Evolutionary conservation across 1,284 basidiomycete genomes (phyloP), one percentile per base, ranked within the genome.

Genomic region (Peniophora sp.): DNA sequence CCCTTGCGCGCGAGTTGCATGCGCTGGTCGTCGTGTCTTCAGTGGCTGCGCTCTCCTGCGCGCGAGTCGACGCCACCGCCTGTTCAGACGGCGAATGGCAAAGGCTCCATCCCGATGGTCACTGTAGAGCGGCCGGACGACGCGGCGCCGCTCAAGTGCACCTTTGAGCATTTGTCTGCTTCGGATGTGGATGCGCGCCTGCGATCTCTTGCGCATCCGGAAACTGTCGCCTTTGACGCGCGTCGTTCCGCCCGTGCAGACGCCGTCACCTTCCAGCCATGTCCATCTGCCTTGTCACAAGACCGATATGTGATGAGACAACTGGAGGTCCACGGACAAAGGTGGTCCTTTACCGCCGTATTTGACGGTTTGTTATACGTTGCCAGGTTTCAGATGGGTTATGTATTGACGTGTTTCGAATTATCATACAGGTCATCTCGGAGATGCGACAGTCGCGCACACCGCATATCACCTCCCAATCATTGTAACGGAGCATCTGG

Each of bases 391-490:
- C 52, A 45, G 35, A 17, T 52, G 46, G 49, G 50, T 35, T 49
- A 36, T 48, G 47, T 48, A 41, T 41, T 54, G 46, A 51, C 54
- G 47, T n/a, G 19, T 45, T 45, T 14, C 20, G 19, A 25, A 14
- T n/a, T n/a, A 23, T 16, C n/a, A 20, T 16, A 41, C 38, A 84
- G 82, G 83, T 39, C 82, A 86, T 63, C 72, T 83, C 34, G 83
- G 83, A 36, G 80, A 83, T 59, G 75, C 76, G 50, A 85, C 83
- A 0, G 85, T 83, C 10, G 77, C 79, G 56, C 81, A 85, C 56
- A 80, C 82, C 50, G 77, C 80, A 36, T 70, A 78, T 57, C 80
- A 84, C 60, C 69, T 86, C 51, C 83, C 83, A 48, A 80, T 83
- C 58, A 85, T 85, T 59, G 71, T 85, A 34, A 73, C 71, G 35